A percentile compares a stretch with the other conserved stretches of the same genome.
Evolutionary conservation across 768 basidiomycete species (phyloP).

Genomic region (Megacollybia marginata): DNA sequence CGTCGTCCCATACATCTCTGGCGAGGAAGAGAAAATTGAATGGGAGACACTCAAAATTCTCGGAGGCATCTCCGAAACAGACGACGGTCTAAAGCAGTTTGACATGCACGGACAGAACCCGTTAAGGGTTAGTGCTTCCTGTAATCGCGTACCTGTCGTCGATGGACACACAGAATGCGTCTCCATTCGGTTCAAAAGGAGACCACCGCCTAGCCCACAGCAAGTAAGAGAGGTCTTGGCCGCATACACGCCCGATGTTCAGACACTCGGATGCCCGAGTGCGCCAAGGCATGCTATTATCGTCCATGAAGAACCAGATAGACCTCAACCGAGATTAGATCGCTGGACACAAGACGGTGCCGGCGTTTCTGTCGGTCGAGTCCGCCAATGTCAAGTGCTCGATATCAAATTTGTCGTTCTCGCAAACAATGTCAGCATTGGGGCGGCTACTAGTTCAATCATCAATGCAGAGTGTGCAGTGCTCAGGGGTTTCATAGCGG

Average conservation of each 20-base stretch:
- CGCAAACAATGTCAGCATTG: slow-evolving; percentile 90
- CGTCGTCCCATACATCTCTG: slow-evolving; percentile 87
- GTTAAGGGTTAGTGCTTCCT: slow-evolving; percentile 85
- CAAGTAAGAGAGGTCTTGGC: slow-evolving; percentile 79
- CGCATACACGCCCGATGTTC: slow-evolving; percentile 70
- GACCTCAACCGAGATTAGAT: slow-evolving; percentile 93
- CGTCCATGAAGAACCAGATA: slow-evolving; percentile 88
- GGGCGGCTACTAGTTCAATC: slow-evolving; percentile 93
- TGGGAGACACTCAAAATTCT: slow-evolving; percentile 99
- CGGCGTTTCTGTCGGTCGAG: slow-evolving; percentile 84
- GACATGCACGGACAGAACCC: slow-evolving; percentile 81
- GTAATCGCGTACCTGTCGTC: slow-evolving; percentile 92
- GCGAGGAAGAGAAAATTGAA: slow-evolving; percentile 97
- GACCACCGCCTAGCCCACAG: slow-evolving; percentile 80
- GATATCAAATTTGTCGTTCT: slow-evolving; percentile 96
- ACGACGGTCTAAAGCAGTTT: slow-evolving; percentile 41
- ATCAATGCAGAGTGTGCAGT: slow-evolving; percentile 98
- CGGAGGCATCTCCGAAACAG: slow-evolving; percentile 55
- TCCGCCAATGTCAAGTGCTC: slow-evolving; percentile 84
- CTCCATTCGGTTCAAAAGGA: slow-evolving; percentile 71
- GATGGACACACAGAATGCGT: slow-evolving; percentile 94
- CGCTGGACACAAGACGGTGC: slow-evolving; percentile 86
- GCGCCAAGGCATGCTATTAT: slow-evolving; percentile 80
- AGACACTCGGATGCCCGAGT: slow-evolving; percentile 70
- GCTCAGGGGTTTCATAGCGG: slow-evolving; percentile 45